Evolutionary conservation across 1,284 basidiomycete genomes (phyloP).

Genomic region (Termitomyces sp.): DNA sequence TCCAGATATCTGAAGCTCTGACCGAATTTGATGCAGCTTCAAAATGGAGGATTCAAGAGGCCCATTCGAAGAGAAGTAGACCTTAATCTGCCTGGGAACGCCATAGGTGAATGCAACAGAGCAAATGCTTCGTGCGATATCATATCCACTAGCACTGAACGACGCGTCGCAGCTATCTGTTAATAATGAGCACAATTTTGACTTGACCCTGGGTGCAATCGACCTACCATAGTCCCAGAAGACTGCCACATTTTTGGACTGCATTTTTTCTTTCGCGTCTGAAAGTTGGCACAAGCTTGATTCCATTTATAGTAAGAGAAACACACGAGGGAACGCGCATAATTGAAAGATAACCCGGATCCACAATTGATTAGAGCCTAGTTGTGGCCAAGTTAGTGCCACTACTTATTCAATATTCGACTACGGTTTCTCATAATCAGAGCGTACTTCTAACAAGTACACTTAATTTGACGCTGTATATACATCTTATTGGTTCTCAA

Average conservation of each 20-base stretch:
- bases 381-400: no score
- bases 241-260: conserved; percentile 39
- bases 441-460: neutral
- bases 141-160: conserved; percentile 38
- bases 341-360: no score
- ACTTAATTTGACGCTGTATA: neutral
- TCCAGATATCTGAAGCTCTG: conserved; percentile 48
- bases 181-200: neutral
- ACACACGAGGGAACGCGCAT: no score
- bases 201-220: no score
- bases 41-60: conserved; percentile 2
- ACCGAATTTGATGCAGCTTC: conserved; percentile 30
- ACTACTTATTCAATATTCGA: no score
- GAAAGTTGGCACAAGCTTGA: no score
- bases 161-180: conserved; percentile 50
- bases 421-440: neutral
- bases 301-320: no score
- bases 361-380: no score
- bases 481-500: neutral
- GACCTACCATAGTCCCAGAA: conserved; percentile 61
- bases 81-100: conserved; percentile 41
- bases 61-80: conserved; percentile 40
- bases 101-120: conserved; percentile 40
- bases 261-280: neutral
- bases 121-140: conserved; percentile 38